Evolutionary conservation across 768 basidiomycete species (phyloP), one percentile per base, ranked within the genome.

Genomic region (Panus rudis): DNA sequence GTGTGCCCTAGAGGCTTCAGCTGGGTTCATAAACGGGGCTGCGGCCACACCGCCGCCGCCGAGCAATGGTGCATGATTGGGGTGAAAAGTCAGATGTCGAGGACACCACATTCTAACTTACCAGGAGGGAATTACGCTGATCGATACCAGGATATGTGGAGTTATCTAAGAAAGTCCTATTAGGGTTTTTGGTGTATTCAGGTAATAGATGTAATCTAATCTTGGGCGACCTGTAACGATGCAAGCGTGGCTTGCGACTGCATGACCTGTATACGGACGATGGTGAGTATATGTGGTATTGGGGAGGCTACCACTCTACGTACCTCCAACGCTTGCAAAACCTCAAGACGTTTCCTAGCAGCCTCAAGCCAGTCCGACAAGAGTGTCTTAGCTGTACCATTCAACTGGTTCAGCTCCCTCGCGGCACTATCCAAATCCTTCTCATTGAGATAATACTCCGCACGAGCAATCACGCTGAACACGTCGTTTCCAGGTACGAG

Each of bases 391-490:
- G 85, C 85, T 46, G 85, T 79, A 2, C 93, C 94, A 25, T 72
- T 78, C 42, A 99, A 66, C 63, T 91, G 86, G 61, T 97, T 99
- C 22, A 97, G 70, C 65, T 97, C 93, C 42, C 94, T 72, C 26
- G 92, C 70, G 16, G 94, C 94, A 51, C 69, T 73, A 52, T 93
- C 94, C 46, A 99, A 64, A 57, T 97, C 91, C 71, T 96, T 92
- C 68, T 93, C 89, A 47, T 83, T 83, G 58, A 98, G 63, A 61
- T 88, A 77, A 60, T 86, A 81, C 66, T 96, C 90, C 4, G 92
- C 92, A 37, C 96, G 70, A 4, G 92, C 81, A 26, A 99, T 60
- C 43, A 91, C 84, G 54, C 87, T 91, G 43, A 90, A 66, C 24
- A 92, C 87, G 59, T 98, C 94, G 41, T 76, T 65, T 2, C 93